phyloP scores from a whole-genome alignment of 108 stramenopile genomes.

The Parietichytrium sp. region DNA sequence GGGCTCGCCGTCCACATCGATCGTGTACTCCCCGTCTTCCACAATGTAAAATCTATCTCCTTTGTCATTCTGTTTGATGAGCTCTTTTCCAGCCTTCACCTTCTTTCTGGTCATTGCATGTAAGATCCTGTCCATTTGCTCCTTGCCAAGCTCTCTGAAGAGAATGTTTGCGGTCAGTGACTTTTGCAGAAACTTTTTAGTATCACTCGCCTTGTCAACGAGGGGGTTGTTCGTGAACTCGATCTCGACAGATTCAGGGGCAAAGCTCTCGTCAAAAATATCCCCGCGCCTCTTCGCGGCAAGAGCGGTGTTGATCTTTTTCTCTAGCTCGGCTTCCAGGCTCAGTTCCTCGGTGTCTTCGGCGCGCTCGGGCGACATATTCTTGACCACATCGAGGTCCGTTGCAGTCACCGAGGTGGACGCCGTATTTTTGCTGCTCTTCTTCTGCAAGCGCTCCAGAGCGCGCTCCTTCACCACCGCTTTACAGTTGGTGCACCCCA shows the following conservation, averaged over 20 bases:
- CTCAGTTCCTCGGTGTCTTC: too few relatives aligned
- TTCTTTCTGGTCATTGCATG: conserved; percentile 4
- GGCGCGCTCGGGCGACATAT: too few relatives aligned
- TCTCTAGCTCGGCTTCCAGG: too few relatives aligned
- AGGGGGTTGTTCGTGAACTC: neutral
- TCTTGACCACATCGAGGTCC: too few relatives aligned
- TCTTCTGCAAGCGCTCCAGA: too few relatives aligned
- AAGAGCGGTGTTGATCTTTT: conserved; percentile 17
- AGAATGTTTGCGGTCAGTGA: neutral
- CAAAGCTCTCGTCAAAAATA: conserved; percentile 32
- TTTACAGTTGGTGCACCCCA: too few relatives aligned
- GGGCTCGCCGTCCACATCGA: conserved; percentile 25
- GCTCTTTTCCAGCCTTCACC: conserved; percentile 63
- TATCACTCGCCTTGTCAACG: neutral
- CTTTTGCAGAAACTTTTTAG: neutral
- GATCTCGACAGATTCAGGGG: neutral
- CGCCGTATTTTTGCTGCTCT: too few relatives aligned
- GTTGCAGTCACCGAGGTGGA: too few relatives aligned
- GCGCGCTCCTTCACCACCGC: too few relatives aligned
- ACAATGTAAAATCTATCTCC: conserved; percentile 91
- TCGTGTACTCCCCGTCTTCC: conserved; percentile 72
- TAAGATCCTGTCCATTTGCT: conserved; percentile 18
- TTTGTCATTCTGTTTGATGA: conserved; percentile 77
- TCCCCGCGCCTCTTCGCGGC: conserved; percentile 12
- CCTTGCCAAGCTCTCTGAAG: conserved; percentile 27